Conservation (phyloP, 179 eudicot genomes). For the Beta corolliflora region DNA sequence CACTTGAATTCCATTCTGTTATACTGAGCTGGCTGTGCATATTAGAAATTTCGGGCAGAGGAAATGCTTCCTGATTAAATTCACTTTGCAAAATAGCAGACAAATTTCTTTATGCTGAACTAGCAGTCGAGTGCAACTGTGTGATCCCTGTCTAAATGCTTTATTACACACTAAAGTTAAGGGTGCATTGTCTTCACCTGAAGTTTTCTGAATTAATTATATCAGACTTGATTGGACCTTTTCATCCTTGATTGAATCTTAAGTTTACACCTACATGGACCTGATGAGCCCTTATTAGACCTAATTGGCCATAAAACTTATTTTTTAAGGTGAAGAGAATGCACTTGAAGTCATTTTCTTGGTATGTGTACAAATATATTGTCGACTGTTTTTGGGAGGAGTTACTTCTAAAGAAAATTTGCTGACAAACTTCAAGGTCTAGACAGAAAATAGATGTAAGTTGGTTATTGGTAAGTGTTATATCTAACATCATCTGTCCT, state of each 20-base stretch:
- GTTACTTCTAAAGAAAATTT: neutral
- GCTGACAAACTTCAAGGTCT: neutral
- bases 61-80: neutral
- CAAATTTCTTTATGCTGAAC: neutral
- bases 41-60: neutral
- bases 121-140: neutral
- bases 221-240: too few relatives aligned
- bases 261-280: too few relatives aligned
- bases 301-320: too few relatives aligned
- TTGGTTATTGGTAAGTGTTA: neutral
- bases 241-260: too few relatives aligned
- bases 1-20: neutral
- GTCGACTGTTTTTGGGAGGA: constrained; percentile 1
- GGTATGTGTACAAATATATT: neutral
- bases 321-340: too few relatives aligned
- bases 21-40: neutral
- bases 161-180: neutral
- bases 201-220: too few relatives aligned
- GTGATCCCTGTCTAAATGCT: neutral
- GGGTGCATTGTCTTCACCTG: too few relatives aligned
- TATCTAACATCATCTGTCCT: neutral
- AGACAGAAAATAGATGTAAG: neutral
- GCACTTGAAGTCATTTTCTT: too few relatives aligned
- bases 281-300: too few relatives aligned
- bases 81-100: neutral